These are phyloP conservation scores for Babesia bigemina DNA, from an alignment of 169 alveolate genomes.

Conservation along the genomic window DNA sequence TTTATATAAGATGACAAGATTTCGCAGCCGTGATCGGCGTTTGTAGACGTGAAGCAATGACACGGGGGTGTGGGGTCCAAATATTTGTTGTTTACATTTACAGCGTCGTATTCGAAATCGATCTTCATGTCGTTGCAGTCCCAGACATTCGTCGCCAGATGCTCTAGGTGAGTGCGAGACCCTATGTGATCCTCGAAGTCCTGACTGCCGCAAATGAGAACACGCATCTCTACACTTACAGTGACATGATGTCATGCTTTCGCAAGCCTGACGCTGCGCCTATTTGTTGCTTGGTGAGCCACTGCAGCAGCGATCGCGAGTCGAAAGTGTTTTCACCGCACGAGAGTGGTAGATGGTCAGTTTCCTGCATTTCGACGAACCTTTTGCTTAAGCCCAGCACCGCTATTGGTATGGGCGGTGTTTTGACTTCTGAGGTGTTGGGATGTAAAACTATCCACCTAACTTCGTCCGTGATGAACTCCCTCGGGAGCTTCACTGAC, in stretches of 20 bases:
- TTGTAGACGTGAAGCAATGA: constrained; percentile 24
- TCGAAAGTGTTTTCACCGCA: constrained; percentile 1
- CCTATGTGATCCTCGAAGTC: constrained; percentile 31
- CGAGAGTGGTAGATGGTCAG: constrained; percentile 4
- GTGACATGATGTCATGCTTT: constrained; percentile 45
- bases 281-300: neutral
- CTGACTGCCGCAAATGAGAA: constrained; percentile 22
- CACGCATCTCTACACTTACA: constrained; percentile 33
- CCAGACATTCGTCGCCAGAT: constrained; percentile 44
- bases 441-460: neutral
- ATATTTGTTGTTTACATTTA: constrained; percentile 43
- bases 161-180: constrained; percentile 11
- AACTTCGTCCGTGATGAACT: constrained; percentile 11
- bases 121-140: constrained; percentile 41
- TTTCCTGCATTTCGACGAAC: constrained; percentile 26
- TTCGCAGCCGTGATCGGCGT: neutral
- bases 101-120: constrained; percentile 52
- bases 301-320: constrained; percentile 9
- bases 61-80: constrained; percentile 37
- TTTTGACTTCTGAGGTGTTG: neutral
- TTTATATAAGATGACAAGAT: neutral
- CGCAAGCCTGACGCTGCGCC: neutral
- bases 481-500: constrained; percentile 13
- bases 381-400: neutral
- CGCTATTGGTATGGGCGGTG: neutral